phyloP scores from a whole-genome alignment of 306 rosid species.

The Citrullus colocynthis region DNA sequence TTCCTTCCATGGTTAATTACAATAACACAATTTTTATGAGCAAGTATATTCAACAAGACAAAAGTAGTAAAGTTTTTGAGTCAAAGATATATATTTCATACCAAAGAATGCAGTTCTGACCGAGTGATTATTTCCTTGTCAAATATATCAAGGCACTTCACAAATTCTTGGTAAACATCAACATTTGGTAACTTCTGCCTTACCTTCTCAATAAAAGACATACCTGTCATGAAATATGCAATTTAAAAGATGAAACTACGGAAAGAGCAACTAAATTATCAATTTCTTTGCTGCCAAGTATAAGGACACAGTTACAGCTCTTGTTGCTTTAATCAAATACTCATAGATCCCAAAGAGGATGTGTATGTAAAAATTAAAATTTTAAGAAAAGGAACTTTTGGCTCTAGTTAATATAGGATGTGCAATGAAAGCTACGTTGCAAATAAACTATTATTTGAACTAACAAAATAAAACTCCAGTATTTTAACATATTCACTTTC shows the following conservation, averaged over 20 bases:
- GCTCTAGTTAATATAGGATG: neutral
- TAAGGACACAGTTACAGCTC: neutral
- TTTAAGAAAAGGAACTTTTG: neutral
- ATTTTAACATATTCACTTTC: neutral
- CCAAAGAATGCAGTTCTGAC: conserved; percentile 75
- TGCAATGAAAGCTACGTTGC: neutral
- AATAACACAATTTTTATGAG: neutral
- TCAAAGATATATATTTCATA: conserved; percentile 16
- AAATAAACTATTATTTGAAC: neutral
- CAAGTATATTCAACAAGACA: neutral
- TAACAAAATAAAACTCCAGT: neutral
- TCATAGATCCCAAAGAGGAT: neutral
- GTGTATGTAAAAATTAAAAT: neutral
- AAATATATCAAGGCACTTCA: conserved; percentile 81
- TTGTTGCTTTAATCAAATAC: neutral
- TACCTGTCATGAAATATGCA: conserved; percentile 40
- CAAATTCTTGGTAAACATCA: conserved; percentile 75
- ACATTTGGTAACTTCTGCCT: conserved; percentile 71
- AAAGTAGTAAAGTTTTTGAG: neutral
- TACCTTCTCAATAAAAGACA: conserved; percentile 78
- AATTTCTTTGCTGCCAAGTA: neutral
- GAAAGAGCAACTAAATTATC: neutral
- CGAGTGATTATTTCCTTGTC: conserved; percentile 81
- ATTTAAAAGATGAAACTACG: conserved; percentile 8
- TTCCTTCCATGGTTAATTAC: neutral